Conservation (phyloP, 202 grass and related monocot species). For the Musa balbisiana region DNA sequence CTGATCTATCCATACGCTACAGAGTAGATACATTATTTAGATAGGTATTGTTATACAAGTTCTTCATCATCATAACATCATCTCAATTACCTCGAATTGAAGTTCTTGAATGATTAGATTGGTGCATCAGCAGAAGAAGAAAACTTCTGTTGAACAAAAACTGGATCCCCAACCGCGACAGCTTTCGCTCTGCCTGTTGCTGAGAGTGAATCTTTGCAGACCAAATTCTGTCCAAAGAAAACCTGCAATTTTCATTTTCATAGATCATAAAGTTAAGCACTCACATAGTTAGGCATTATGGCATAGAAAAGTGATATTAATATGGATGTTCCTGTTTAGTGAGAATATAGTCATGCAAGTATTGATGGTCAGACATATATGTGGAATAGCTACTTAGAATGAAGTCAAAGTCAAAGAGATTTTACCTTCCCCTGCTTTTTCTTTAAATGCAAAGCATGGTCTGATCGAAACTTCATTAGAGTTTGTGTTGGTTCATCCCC, state of each 20-base stretch:
- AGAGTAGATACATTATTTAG: too few species aligned
- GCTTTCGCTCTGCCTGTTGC: constrained; percentile 33
- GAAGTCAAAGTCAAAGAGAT: background rate
- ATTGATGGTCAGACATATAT: too few species aligned
- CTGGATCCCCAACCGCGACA: constrained; percentile 52
- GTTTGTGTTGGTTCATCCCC: constrained; percentile 57
- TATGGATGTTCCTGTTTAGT: background rate
- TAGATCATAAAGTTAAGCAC: background rate
- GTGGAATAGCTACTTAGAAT: background rate
- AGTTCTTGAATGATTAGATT: constrained; percentile 28
- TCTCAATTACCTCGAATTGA: background rate
- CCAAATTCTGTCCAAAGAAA: constrained; percentile 81
- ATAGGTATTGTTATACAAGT: too few species aligned
- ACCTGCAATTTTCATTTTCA: constrained; percentile 38
- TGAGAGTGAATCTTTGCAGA: constrained; percentile 63
- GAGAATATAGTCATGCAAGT: background rate
- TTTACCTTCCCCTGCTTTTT: constrained; percentile 61
- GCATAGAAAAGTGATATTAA: background rate
- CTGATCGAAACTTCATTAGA: constrained; percentile 59
- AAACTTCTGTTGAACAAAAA: constrained; percentile 50
- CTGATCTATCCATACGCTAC: background rate
- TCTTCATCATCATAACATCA: background rate
- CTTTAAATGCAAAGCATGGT: constrained; percentile 46
- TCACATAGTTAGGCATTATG: background rate
- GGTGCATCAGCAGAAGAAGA: constrained; percentile 57